Evolutionary conservation across 1,284 basidiomycete genomes (phyloP), one percentile per base, ranked within the genome.

Genomic region (Irpex sp.): DNA sequence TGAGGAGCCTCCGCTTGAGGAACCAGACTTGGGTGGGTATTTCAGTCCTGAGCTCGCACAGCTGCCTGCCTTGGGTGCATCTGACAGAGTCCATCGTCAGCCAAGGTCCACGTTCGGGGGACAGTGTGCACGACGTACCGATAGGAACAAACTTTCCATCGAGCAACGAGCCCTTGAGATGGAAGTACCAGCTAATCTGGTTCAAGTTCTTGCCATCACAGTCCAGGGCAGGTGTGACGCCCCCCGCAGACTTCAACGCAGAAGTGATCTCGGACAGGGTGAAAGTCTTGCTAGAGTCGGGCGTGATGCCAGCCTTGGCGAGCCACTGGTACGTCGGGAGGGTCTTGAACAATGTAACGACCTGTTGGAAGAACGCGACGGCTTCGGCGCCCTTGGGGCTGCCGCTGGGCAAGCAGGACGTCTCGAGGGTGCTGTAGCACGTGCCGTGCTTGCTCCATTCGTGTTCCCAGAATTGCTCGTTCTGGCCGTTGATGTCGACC

Each of bases 391-490:
- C 87, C 56, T 72, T 79, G 8, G 80, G 64, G 64, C 81, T 85
- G 14, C 81, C 84, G 35, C 75, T 71, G 10, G 84, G 83, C 59
- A 91, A 75, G 69, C 90, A 91, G 36, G 73, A 73, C 1, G 82
- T 71, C 62, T 80, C 66, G 45, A 92, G 79, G 1, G 88, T 91
- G 68, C 87, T 89, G 72, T 82, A 82, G 72, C 90, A 91, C 2
- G 90, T 91, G n/a, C 90, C 90, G 67, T 92, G 90, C 21, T 75
- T 82, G 33, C 75, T 65, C 88, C 87, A 90, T 72, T 89, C 88
- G 64, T 90, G 87, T 84, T 86, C 82, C 88, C 88, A 91, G 69
- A 91, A 85, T 55, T 78, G 70, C 67, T 90, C 84, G 65, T 83
- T 82, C 19, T 78, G 67, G 6, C 86, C 88, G 64, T 82, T 78